Evolutionary conservation across 2,329 filamentous ascomycete species (phyloP).

Genomic region (Pseudonectria buxi): DNA sequence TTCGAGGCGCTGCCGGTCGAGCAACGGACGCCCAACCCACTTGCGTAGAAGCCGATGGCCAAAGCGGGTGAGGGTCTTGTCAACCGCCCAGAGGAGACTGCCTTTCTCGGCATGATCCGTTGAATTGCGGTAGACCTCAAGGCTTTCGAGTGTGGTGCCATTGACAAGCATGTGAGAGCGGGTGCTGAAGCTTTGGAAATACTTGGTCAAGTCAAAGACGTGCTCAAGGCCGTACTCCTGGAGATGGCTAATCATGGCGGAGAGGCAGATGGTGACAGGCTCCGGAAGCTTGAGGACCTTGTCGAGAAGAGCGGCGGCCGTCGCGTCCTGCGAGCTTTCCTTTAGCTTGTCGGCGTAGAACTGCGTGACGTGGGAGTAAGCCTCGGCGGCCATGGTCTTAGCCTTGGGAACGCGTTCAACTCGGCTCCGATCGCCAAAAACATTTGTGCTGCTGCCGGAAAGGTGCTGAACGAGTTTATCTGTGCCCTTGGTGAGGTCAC

Average conservation of each 20-base stretch:
- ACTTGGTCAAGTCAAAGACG: conserved; percentile 92
- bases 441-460: conserved; percentile 80
- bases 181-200: conserved; percentile 93
- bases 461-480: conserved; percentile 89
- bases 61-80: conserved; percentile 85
- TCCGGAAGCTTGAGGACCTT: conserved; percentile 82
- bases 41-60: conserved; percentile 83
- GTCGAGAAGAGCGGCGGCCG: conserved; percentile 64
- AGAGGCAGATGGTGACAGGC: conserved; percentile 82
- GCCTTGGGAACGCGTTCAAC: conserved; percentile 71
- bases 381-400: conserved; percentile 76
- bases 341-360: conserved; percentile 89
- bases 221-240: conserved; percentile 90
- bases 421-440: conserved; percentile 84
- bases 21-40: conserved; percentile 87
- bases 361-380: conserved; percentile 80
- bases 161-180: conserved; percentile 93
- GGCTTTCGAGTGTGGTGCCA: conserved; percentile 85
- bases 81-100: conserved; percentile 90
- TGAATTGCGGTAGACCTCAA: conserved; percentile 93
- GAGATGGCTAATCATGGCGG: conserved; percentile 91
- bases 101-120: conserved; percentile 81
- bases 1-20: conserved; percentile 68
- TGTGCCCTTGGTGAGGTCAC: conserved; percentile 80
- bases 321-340: conserved; percentile 46